phyloP scores from a whole-genome alignment of 1,139 yeast species.

The Zygoascus hellenicus region DNA sequence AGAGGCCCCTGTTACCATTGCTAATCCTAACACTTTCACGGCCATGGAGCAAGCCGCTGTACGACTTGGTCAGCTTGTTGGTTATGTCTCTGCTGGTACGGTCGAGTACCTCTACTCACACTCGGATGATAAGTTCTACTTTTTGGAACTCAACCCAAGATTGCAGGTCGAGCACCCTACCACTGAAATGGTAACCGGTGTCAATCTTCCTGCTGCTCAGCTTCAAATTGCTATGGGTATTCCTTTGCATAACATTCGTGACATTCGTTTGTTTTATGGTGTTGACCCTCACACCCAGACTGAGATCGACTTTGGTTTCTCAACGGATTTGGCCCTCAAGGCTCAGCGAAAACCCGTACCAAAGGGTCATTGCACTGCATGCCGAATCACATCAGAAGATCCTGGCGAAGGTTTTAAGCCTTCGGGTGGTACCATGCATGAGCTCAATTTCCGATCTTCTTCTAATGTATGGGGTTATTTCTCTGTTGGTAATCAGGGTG shows the following conservation, averaged over 20 bases:
- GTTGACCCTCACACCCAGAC: slow-evolving; percentile 92
- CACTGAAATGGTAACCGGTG: slow-evolving; percentile 98
- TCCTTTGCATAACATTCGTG: slow-evolving; percentile 91
- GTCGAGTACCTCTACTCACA: slow-evolving; percentile 95
- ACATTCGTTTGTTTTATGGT: slow-evolving; percentile 87
- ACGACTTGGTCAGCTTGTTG: slow-evolving; percentile 90
- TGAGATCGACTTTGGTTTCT: slow-evolving; percentile 86
- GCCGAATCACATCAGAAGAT: slow-evolving; percentile 98
- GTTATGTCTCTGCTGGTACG: slow-evolving; percentile 98
- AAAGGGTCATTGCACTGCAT: slow-evolving; percentile 97
- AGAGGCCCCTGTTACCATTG: slow-evolving; percentile 95
- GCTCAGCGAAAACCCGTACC: slow-evolving; percentile 91
- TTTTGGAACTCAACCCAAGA: slow-evolving; percentile 94
- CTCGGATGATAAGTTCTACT: slow-evolving; percentile 89
- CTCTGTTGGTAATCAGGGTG: slow-evolving; percentile 93
- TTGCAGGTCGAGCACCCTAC: slow-evolving; percentile 99
- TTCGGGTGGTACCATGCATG: slow-evolving; percentile 93
- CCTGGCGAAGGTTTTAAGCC: slow-evolving; percentile 99
- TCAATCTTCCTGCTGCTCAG: slow-evolving; percentile 96
- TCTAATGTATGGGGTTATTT: slow-evolving; percentile 99
- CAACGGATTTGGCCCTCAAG: slow-evolving; percentile 59
- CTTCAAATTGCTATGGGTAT: slow-evolving; percentile 99
- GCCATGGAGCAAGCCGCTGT: slow-evolving; percentile 97
- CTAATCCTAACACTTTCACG: slow-evolving; percentile 75
- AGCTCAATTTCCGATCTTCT: slow-evolving; percentile 90